These are phyloP conservation scores for Daldinia decipiens DNA, from an alignment of 495 filamentous ascomycete species.

Conservation along the genomic window DNA sequence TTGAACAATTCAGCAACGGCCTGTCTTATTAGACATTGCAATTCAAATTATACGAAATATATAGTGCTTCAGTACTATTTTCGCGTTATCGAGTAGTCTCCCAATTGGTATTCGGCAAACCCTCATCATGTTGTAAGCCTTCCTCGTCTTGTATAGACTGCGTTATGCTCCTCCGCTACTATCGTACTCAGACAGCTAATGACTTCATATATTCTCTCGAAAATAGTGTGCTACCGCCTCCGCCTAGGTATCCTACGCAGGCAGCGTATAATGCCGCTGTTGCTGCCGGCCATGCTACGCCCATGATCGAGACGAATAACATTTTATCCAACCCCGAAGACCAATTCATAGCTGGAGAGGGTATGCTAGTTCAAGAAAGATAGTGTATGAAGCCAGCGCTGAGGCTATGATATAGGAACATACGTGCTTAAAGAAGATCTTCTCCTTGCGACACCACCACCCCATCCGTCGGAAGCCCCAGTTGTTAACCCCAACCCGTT, in stretches of 20 bases:
- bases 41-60: slow-evolving; percentile 4
- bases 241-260: slow-evolving; percentile 80
- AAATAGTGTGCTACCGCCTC: slow-evolving; percentile 80
- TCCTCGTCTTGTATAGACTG: background rate
- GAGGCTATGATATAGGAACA: slow-evolving; percentile 66
- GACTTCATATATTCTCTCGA: slow-evolving; percentile 15
- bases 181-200: slow-evolving; percentile 18
- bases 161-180: slow-evolving; percentile 18
- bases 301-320: slow-evolving; percentile 93
- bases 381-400: slow-evolving; percentile 16
- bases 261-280: slow-evolving; percentile 72
- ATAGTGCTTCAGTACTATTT: slow-evolving; percentile 12
- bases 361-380: slow-evolving; percentile 55
- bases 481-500: slow-evolving; percentile 88
- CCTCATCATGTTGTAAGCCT: slow-evolving; percentile 47
- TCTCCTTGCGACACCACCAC: slow-evolving; percentile 91
- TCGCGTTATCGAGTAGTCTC: slow-evolving; percentile 3
- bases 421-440: slow-evolving; percentile 90
- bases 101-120: slow-evolving; percentile 6
- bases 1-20: slow-evolving; percentile 1
- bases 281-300: slow-evolving; percentile 69
- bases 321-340: slow-evolving; percentile 79
- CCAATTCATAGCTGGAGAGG: slow-evolving; percentile 92
- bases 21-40: background rate
- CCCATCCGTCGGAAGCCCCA: slow-evolving; percentile 92